These are phyloP conservation scores for Echeveria elegans DNA, from an alignment of 164 flowering plant species.

Conservation along the genomic window DNA sequence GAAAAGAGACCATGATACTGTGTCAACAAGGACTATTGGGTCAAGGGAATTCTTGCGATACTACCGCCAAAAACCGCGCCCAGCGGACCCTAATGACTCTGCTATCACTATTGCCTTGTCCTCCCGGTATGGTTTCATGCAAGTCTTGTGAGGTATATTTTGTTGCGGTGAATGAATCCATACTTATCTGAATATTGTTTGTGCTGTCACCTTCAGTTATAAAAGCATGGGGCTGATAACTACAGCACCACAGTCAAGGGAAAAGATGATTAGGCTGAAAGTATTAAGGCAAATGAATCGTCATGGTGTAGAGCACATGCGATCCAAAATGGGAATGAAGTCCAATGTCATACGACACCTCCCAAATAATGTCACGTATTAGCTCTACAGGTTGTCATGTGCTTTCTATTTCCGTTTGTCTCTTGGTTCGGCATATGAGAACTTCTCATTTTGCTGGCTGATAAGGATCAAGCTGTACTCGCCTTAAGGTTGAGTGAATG, in stretches of 20 bases:
- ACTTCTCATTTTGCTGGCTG: constrained; percentile 4
- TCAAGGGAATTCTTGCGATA: constrained; percentile 85
- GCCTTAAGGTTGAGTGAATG: too few species aligned
- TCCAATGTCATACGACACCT: constrained; percentile 82
- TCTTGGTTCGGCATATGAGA: neutral
- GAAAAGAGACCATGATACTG: constrained; percentile 27
- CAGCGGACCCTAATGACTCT: constrained; percentile 34
- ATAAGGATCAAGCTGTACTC: too few species aligned
- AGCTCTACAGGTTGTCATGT: constrained; percentile 7
- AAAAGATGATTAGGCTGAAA: constrained; percentile 70
- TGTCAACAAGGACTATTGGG: constrained; percentile 51
- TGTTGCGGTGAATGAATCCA: neutral
- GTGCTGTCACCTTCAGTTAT: constrained; percentile 45
- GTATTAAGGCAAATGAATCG: constrained; percentile 64
- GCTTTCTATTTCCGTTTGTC: neutral
- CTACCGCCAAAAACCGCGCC: constrained; percentile 89
- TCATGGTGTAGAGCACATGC: constrained; percentile 75
- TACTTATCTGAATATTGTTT: neutral
- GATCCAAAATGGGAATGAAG: constrained; percentile 79
- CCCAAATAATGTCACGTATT: constrained; percentile 74
- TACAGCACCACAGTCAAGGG: constrained; percentile 60
- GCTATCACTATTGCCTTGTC: constrained; percentile 57
- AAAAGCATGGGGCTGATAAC: constrained; percentile 69
- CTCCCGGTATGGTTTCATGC: constrained; percentile 47
- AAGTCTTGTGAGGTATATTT: neutral